A percentile compares a stretch with the other conserved stretches of the same genome.
Evolutionary conservation across 495 filamentous ascomycete genomes (phyloP).

Genomic region (Parathielavia hyrcaniae): DNA sequence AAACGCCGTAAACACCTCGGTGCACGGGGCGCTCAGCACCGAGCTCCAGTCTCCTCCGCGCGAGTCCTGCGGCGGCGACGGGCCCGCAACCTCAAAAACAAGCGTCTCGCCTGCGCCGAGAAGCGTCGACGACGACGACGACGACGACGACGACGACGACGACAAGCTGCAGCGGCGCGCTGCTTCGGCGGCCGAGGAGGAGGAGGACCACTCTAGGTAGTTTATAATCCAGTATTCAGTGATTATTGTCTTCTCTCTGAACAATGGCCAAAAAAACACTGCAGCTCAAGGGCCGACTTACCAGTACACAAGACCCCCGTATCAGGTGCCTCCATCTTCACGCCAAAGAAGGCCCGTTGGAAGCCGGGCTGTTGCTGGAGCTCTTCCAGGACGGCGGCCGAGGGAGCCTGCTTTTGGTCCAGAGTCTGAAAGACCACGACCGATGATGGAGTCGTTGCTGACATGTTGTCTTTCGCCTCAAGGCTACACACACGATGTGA

Average conservation of each 20-base stretch:
- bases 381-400: neutral
- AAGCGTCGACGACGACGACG: neutral
- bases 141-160: neutral
- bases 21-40: constrained; percentile 15
- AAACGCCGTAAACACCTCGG: constrained; percentile 22
- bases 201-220: constrained; percentile 17
- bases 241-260: neutral
- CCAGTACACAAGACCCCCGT: constrained; percentile 16
- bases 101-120: constrained; percentile 5
- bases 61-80: too few species aligned
- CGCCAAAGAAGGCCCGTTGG: constrained; percentile 16
- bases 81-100: constrained; percentile 1
- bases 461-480: neutral
- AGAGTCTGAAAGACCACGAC: constrained; percentile 14
- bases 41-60: neutral
- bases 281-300: neutral
- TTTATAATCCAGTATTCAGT: too few species aligned
- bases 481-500: neutral
- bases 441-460: constrained; percentile 5
- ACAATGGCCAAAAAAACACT: neutral
- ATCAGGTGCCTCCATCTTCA: constrained; percentile 18
- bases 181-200: constrained; percentile 1
- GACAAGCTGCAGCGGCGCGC: neutral
- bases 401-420: neutral
- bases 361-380: constrained; percentile 14